Base-by-base conservation (phyloP, 1,284 basidiomycete genomes). In the Apiotrichum montevideense region DNA sequence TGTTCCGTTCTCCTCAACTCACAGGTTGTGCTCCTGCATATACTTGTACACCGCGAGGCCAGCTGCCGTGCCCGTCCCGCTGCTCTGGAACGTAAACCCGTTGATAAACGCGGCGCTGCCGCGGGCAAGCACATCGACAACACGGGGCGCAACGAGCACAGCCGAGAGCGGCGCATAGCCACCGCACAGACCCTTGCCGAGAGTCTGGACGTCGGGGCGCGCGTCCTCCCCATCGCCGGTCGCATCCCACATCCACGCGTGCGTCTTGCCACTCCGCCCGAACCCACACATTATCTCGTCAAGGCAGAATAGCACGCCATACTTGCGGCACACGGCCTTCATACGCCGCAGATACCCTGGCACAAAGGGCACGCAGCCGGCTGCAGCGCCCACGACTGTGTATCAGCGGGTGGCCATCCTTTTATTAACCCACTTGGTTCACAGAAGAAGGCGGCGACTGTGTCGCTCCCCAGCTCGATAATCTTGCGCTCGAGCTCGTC, bases 261-360 rank as follows among this genome's bases (percentile, higher is more conserved):
- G 90, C 47, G 89, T 67, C 59, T 66, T 71, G 2, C 87, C 88
- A 1, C 88, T 73, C 84, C 88, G 83, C 45, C 88, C 89, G 85
- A 90, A 89, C 35, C 89, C 89, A 66, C 85, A 85, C 90, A 87
- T 87, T 59, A 87, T 83, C 75, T 93, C 90, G 68, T 93, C 90
- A 44, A 91, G 80, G 46, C 90, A 87, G 71, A 92, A 85, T n/a
- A 93, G 75, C 1, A 87, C 87, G 5, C 87, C 90, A 63, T 91
- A 87, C 68, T 87, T 88, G 53, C 89, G 83, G 66, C 90, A 91
- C n/a, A 93, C 87, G 6, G 83, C 83, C 67, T 88, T 88, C 83
- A 92, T 88, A 4, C 87, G 87, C 71, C 57, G 43, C 52, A 76
- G 63, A 58, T 76, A 77, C 1, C 74, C 73, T 2, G 68, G 64